Conservation (phyloP, 495 filamentous ascomycete genomes). For the Penicillium flavigenum region DNA sequence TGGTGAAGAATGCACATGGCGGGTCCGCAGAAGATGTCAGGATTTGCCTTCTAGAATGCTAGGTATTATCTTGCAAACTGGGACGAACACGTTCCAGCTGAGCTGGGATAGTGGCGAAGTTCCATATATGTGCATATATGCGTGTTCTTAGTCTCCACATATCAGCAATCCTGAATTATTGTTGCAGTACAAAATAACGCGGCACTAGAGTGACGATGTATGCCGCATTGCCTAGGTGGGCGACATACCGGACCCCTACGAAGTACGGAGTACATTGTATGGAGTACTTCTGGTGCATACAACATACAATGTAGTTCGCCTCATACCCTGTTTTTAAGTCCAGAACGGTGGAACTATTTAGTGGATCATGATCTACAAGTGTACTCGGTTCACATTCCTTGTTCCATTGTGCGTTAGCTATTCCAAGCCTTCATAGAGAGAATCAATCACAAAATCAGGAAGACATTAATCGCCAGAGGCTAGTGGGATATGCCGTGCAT, state of each 20-base stretch:
- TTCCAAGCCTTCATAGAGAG: neutral
- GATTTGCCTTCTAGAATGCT: neutral
- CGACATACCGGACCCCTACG: neutral
- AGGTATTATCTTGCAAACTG: neutral
- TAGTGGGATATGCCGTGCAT: no score
- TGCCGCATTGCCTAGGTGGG: neutral
- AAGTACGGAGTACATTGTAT: neutral
- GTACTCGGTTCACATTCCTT: neutral
- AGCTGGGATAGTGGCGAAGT: neutral
- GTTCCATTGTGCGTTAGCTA: neutral
- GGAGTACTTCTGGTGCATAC: neutral
- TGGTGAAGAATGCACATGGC: slow-evolving; percentile 8
- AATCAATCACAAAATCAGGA: neutral
- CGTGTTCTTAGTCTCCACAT: neutral
- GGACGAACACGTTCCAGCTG: neutral
- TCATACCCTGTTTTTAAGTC: slow-evolving; percentile 2
- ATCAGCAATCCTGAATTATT: neutral
- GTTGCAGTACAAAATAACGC: neutral
- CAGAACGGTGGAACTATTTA: neutral
- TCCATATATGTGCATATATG: neutral
- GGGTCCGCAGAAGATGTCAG: neutral
- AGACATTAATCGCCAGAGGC: neutral
- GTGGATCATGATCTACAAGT: neutral
- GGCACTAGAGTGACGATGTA: neutral
- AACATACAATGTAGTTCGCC: neutral